phyloP scores from a whole-genome alignment of 768 basidiomycete genomes.

The Glaciozyma antarctica region DNA sequence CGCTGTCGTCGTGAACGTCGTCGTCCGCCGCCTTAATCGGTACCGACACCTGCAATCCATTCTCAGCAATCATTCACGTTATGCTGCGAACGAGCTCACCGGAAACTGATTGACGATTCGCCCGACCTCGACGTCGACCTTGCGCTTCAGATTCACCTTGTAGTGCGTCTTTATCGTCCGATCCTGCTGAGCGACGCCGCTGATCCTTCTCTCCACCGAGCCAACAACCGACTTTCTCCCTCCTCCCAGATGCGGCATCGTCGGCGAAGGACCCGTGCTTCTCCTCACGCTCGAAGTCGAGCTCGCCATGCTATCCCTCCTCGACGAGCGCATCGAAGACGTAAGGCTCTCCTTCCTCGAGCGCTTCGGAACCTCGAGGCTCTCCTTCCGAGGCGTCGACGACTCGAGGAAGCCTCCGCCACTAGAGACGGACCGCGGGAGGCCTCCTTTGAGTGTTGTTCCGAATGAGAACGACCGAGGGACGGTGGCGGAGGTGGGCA shows the following conservation, averaged over 20 bases:
- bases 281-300: slow-evolving; percentile 10
- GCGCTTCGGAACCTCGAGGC: background rate
- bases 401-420: background rate
- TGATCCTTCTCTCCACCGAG: slow-evolving; percentile 36
- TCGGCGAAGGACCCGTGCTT: background rate
- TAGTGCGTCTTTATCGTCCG: slow-evolving; percentile 52
- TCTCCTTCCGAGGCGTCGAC: background rate
- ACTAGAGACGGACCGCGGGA: background rate
- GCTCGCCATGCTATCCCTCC: slow-evolving; percentile 9
- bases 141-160: slow-evolving; percentile 77
- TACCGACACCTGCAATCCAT: slow-evolving; percentile 33
- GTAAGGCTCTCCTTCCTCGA: background rate
- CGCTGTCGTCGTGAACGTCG: slow-evolving; percentile 82
- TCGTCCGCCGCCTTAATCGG: slow-evolving; percentile 42
- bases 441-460: background rate
- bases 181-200: background rate
- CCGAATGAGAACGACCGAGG: background rate
- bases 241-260: background rate
- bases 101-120: slow-evolving; percentile 81
- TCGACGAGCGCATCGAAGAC: background rate
- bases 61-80: background rate
- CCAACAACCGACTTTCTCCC: background rate
- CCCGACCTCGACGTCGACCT: slow-evolving; percentile 84
- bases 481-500: background rate
- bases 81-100: slow-evolving; percentile 40